Base-by-base conservation (phyloP, 2,329 filamentous ascomycete species). In the Coleophoma cylindrospora region DNA sequence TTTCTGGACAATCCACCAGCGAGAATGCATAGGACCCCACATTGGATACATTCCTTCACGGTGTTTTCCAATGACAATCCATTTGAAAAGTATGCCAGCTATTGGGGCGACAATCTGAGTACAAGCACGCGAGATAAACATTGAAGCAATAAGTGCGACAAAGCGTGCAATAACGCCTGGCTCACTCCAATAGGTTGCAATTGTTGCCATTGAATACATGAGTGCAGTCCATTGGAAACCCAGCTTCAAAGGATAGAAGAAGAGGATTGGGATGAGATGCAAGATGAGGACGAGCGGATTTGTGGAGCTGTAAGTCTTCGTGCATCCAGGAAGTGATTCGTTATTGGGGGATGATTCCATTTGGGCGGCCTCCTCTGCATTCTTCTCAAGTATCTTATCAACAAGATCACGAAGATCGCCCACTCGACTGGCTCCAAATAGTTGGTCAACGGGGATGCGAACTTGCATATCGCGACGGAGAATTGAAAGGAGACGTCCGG, bases 1-100 rank as follows among this genome's bases (percentile, higher is more conserved):
- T 64, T 81, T 81, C 58, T 81, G 73, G 1, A 74, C 72, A 49
- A 81, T 56, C 79, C 79, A 82, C 79, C 79, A 82, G 9, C 76
- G 69, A 0, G 75, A 80, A 59, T 81, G 78, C 57, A 81, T 81
- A 1, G 60, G 53, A 1, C 76, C 77, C 79, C 79, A 82, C 78
- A 82, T 82, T 2, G 79, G 77, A 56, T 76, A 80, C 2, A 79
- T 60, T 0, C 79, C 79, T 58, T 77, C 70, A 34, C 66, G 68
- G 58, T 79, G 75, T 1, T 71, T 70, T 11, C 79, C 79, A 40
- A 81, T 74, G 47, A 81, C 66, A 6, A 75, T 41, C 79, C 78
- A 81, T 59, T 81, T 81, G 45, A 71, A 66, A 3, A 65, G 38
- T 21, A 81, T 77, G n/a, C 71, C 76, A 19, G 74, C 37, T 22